Conservation (phyloP, 2,329 filamentous ascomycete genomes). For the Colletotrichum sp. region DNA sequence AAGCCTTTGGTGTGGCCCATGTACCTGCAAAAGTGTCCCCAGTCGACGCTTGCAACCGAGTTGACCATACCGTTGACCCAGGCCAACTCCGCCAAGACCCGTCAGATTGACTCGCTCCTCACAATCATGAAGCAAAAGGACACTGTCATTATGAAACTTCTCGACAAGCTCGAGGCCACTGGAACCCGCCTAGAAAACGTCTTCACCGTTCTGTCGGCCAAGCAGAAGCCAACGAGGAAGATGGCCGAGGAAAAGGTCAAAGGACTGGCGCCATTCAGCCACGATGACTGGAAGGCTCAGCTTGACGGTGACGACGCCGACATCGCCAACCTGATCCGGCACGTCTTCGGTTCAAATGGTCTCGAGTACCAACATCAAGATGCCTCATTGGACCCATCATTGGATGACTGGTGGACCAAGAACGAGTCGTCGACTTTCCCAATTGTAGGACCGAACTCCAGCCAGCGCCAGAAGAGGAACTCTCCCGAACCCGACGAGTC, state of each 20-base stretch:
- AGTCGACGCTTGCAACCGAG: constrained; percentile 48
- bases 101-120: constrained; percentile 49
- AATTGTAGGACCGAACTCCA: constrained; percentile 3
- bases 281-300: constrained; percentile 41
- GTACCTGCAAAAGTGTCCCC: constrained; percentile 51
- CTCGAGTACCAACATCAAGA: constrained; percentile 33
- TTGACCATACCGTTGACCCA: constrained; percentile 59
- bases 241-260: constrained; percentile 53
- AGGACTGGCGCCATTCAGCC: constrained; percentile 55
- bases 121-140: constrained; percentile 55
- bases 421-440: background rate
- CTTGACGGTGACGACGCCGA: constrained; percentile 31
- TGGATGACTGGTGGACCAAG: constrained; percentile 55
- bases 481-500: constrained; percentile 20
- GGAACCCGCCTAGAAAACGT: constrained; percentile 58
- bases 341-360: constrained; percentile 43
- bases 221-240: constrained; percentile 49
- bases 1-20: constrained; percentile 70
- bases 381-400: constrained; percentile 35
- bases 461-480: background rate
- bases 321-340: constrained; percentile 40
- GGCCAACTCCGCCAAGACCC: constrained; percentile 43
- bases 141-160: constrained; percentile 51
- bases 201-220: constrained; percentile 53
- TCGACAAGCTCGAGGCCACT: constrained; percentile 59